Conservation (phyloP, 129 eudicot genomes). For the Artemisia annua region DNA sequence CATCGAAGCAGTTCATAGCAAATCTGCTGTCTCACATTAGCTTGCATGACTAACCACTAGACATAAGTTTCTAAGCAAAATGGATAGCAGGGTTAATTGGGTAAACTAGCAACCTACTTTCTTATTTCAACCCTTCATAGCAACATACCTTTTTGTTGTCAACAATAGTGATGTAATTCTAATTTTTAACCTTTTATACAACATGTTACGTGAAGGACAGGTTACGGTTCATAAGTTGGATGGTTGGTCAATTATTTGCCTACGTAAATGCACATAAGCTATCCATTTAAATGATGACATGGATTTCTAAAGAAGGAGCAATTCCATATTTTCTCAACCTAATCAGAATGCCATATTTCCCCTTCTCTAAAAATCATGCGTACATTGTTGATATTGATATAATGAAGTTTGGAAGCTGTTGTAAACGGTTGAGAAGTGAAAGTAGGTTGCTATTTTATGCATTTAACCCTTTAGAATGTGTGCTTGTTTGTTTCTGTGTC, state of each 20-base stretch:
- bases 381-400: background rate
- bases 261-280: background rate
- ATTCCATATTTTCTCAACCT: no score
- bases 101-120: constrained; percentile 8
- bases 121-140: background rate
- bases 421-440: background rate
- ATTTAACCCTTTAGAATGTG: background rate
- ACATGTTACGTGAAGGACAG: background rate
- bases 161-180: background rate
- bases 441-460: background rate
- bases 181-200: background rate
- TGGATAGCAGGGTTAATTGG: background rate
- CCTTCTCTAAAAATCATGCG: no score
- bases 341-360: no score
- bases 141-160: background rate
- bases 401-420: background rate
- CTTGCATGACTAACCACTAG: constrained; percentile 11
- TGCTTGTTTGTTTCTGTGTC: constrained; percentile 2
- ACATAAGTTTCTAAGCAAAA: background rate
- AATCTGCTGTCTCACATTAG: background rate
- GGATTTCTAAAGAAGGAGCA: background rate
- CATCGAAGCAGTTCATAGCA: background rate
- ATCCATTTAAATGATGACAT: background rate
- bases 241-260: background rate
- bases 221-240: background rate